Percentiles rank a stretch among this genome's conserved stretches.
These are phyloP conservation scores for Hyaloscypha finlandica DNA, from an alignment of 495 filamentous ascomycete genomes.

Conservation along the genomic window DNA sequence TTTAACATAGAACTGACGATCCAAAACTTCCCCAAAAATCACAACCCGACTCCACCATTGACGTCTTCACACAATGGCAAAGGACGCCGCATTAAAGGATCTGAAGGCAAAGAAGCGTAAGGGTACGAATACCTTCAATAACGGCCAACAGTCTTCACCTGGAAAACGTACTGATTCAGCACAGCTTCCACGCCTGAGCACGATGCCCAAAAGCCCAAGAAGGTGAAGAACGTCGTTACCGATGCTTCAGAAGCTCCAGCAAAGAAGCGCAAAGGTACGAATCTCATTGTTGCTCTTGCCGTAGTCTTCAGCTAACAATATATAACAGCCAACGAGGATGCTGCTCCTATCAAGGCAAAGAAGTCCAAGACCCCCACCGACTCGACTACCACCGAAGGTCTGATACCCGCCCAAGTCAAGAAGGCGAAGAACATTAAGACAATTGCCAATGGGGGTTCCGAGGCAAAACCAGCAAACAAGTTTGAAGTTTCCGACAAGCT, in stretches of 20 bases:
- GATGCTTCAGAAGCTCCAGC: slow-evolving; percentile 32
- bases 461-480: slow-evolving; percentile 36
- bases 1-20: background rate
- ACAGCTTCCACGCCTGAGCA: slow-evolving; percentile 28
- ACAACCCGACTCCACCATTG: background rate
- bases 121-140: slow-evolving; percentile 47
- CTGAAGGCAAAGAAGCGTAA: slow-evolving; percentile 63
- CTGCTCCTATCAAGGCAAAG: slow-evolving; percentile 26
- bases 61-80: slow-evolving; percentile 57
- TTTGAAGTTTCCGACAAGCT: slow-evolving; percentile 33
- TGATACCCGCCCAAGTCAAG: slow-evolving; percentile 21
- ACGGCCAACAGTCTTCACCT: slow-evolving; percentile 1
- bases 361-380: slow-evolving; percentile 41
- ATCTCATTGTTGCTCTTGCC: slow-evolving; percentile 7
- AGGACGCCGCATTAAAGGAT: slow-evolving; percentile 56
- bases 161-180: slow-evolving; percentile 2
- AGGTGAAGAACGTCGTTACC: slow-evolving; percentile 28
- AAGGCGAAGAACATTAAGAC: slow-evolving; percentile 5
- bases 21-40: background rate
- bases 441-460: background rate
- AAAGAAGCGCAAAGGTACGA: slow-evolving; percentile 54
- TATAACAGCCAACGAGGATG: slow-evolving; percentile 39
- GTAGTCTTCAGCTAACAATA: slow-evolving; percentile 5
- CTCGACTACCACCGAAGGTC: background rate
- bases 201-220: slow-evolving; percentile 44